phyloP scores from a whole-genome alignment of 768 basidiomycete species.

The Clitopilus hobsonii region DNA sequence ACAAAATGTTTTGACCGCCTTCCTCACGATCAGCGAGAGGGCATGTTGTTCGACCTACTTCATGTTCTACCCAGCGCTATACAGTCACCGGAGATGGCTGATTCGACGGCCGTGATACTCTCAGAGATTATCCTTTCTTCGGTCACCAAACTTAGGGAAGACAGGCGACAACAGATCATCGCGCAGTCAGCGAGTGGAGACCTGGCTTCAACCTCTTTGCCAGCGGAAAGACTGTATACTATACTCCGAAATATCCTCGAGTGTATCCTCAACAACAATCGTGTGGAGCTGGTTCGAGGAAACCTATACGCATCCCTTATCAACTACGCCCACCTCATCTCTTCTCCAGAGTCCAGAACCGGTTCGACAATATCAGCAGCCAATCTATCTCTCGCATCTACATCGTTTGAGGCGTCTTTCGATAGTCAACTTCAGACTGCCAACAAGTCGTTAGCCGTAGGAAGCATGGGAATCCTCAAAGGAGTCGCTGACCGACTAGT shows the following conservation, averaged over 20 bases:
- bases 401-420: conserved; percentile 31
- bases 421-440: conserved; percentile 27
- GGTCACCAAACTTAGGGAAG: conserved; percentile 86
- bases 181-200: conserved; percentile 63
- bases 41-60: conserved; percentile 86
- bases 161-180: conserved; percentile 64
- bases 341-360: conserved; percentile 20
- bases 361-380: not conserved
- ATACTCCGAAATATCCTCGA: conserved; percentile 74
- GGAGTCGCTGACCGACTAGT: conserved; percentile 68
- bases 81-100: conserved; percentile 58
- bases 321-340: conserved; percentile 83
- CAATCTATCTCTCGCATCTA: conserved; percentile 22
- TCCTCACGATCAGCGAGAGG: conserved; percentile 78
- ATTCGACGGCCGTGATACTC: conserved; percentile 74
- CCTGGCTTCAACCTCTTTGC: conserved; percentile 61
- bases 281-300: conserved; percentile 82
- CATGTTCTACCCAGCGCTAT: conserved; percentile 74
- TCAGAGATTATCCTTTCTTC: conserved; percentile 78
- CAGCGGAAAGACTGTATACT: conserved; percentile 72
- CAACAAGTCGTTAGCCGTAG: conserved; percentile 45
- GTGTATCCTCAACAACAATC: conserved; percentile 70
- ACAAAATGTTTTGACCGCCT: conserved; percentile 83
- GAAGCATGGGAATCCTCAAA: conserved; percentile 66
- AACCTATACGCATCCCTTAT: conserved; percentile 91